Percentiles rank a stretch among this genome's conserved stretches.
These are phyloP conservation scores for Arthrobotrys conoides DNA, from an alignment of 2,329 filamentous ascomycete species.

Conservation along the genomic window DNA sequence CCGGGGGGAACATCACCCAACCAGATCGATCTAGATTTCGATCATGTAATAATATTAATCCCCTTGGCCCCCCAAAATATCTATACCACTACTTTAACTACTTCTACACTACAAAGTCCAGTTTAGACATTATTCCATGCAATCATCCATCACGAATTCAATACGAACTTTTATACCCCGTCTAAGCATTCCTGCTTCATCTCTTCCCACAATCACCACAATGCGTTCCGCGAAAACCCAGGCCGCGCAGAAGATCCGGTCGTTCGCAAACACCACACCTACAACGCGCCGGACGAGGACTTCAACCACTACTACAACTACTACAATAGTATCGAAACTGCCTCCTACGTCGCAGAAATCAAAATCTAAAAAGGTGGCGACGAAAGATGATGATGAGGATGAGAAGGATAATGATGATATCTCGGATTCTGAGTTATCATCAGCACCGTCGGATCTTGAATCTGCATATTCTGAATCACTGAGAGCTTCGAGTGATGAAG, in stretches of 20 bases:
- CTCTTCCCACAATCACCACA: not conserved
- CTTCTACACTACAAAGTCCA: not conserved
- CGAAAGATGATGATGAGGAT: not conserved
- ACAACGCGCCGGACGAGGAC: constrained; percentile 41
- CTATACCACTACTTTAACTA: too few species aligned
- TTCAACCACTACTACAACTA: not conserved
- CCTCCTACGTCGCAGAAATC: constrained; percentile 31
- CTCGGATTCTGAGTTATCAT: constrained; percentile 52
- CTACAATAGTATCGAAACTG: constrained; percentile 56
- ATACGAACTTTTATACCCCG: not conserved
- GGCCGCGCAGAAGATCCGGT: constrained; percentile 48
- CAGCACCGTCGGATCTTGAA: constrained; percentile 58
- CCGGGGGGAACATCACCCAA: constrained; percentile 11
- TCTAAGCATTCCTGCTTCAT: not conserved
- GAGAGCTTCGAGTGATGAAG: constrained; percentile 41
- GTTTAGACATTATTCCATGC: not conserved
- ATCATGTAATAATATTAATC: constrained; percentile 35
- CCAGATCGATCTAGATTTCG: constrained; percentile 34
- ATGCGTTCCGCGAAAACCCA: constrained; percentile 51
- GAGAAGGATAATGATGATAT: constrained; percentile 5
- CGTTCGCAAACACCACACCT: constrained; percentile 53
- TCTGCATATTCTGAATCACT: constrained; percentile 42
- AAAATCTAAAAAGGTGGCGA: not conserved
- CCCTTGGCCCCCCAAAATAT: not conserved
- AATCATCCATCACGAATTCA: not conserved